Conservation (phyloP, 2,329 filamentous ascomycete genomes). For the Ceratocystis lukuohia region DNA sequence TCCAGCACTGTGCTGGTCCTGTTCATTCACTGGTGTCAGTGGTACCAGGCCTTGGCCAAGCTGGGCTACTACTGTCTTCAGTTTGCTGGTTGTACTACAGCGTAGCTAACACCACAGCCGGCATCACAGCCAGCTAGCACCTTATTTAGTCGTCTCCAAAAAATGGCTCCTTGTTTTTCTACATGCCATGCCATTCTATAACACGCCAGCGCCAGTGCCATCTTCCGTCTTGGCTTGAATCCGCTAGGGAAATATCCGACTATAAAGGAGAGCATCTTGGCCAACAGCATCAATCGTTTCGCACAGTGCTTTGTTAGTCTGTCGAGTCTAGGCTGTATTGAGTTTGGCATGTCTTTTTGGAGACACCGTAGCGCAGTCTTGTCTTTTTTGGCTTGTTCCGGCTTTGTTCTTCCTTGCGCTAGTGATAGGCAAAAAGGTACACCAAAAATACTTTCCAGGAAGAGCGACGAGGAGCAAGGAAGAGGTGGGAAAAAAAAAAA, state of each 20-base stretch:
- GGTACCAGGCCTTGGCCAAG: too few species aligned
- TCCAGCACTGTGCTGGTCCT: too few species aligned
- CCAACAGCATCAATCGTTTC: background rate
- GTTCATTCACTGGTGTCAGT: too few species aligned
- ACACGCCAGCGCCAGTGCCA: background rate
- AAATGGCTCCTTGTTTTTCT: background rate
- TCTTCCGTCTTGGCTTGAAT: background rate
- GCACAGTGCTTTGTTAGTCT: background rate
- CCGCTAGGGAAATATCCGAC: background rate
- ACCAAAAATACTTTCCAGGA: background rate
- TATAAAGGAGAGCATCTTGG: background rate
- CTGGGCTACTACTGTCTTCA: too few species aligned
- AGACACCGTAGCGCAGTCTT: background rate
- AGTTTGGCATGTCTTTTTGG: background rate
- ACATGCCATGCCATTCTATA: background rate
- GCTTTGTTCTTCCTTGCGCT: constrained; percentile 6
- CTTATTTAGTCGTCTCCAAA: background rate
- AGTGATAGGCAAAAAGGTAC: background rate
- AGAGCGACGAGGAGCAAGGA: background rate
- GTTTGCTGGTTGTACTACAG: background rate
- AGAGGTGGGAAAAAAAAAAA: background rate
- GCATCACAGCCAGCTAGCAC: background rate
- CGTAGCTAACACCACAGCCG: background rate
- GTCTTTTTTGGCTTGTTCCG: constrained; percentile 5
- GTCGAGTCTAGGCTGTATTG: background rate